Evolutionary conservation across 768 basidiomycete species (phyloP), one percentile per base, ranked within the genome.

Genomic region (Naganishia vaughanmartiniae): DNA sequence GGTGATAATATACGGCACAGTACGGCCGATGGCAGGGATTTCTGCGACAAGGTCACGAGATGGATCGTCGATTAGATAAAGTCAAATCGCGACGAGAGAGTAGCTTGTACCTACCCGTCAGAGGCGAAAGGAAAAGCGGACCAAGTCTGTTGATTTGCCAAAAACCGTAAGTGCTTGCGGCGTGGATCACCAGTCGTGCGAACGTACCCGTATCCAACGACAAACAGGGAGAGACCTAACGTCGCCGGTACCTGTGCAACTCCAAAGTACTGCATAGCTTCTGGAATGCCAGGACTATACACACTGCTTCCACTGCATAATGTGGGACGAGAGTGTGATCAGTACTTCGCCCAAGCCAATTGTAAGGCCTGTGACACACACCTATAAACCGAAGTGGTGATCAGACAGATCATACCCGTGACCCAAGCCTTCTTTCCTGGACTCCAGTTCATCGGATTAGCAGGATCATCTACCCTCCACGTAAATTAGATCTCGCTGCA

Each of bases 191-290:
- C 21, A 74, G 63, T 58, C 77, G 73, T 0, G 79, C 78, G 0
- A n/a, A 78, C 81, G 19, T 82, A 71, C 14, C 80, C 83, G 74
- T 83, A 83, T 1, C 76, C 81, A 7, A 72, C 66, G 26, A 83
- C 81, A 72, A 81, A 83, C 17, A 82, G 75, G 0, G 81, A 77
- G 2, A 83, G 63, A 28, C 79, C 81, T 15, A 81, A 71, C 0
- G 75, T 80, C 2, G 76, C 79, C 11, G 73, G 66, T 42, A 77
- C 73, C 56, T 74, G 73, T 0, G 73, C 72, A 2, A 76, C 69
- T 17, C 74, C 75, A 54, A 79, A 77, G 51, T 75, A 71, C 36
- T 69, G 30, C 54, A 73, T 69, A 10, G 56, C 71, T 34, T 73
- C 67, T 65, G 57, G 42, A 46, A 77, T 72, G 4, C 67, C 75